phyloP scores from a whole-genome alignment of 108 stramenopile genomes.

The Chaetoceros tenuissimus region DNA sequence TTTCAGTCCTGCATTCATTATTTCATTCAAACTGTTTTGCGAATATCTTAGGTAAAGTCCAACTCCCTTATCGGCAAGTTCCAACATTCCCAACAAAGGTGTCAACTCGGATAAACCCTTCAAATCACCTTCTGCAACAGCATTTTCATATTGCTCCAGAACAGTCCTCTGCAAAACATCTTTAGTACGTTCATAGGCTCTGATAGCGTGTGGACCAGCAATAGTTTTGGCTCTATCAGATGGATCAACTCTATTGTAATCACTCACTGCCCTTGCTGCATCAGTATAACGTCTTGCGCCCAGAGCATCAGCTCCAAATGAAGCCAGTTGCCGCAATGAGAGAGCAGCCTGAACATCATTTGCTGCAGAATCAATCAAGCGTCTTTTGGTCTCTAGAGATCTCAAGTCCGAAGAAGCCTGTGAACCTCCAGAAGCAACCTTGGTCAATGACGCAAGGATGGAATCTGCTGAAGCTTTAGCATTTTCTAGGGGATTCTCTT shows the following conservation, averaged over 20 bases:
- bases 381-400: conserved; percentile 56
- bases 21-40: conserved; percentile 13
- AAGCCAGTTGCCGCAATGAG: conserved; percentile 34
- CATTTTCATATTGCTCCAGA: conserved; percentile 49
- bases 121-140: conserved; percentile 48
- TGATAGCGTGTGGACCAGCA: neutral
- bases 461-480: conserved; percentile 62
- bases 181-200: conserved; percentile 16
- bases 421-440: conserved; percentile 74
- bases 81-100: conserved; percentile 59
- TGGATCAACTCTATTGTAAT: conserved; percentile 20
- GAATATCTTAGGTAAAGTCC: conserved; percentile 56
- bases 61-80: conserved; percentile 66
- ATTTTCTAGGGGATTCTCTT: conserved; percentile 3
- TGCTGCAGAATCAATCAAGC: conserved; percentile 48
- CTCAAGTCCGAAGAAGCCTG: conserved; percentile 74
- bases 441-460: conserved; percentile 65
- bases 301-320: conserved; percentile 35
- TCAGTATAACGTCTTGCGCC: conserved; percentile 37
- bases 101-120: conserved; percentile 45
- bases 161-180: conserved; percentile 29
- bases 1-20: conserved; percentile 26
- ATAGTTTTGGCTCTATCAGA: neutral
- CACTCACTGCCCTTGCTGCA: conserved; percentile 48
- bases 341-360: conserved; percentile 57